A percentile compares a stretch with the other conserved stretches of the same genome.
These are phyloP conservation scores for Candida cerambycidarum DNA, from an alignment of 805 yeast species.

Conservation along the genomic window DNA sequence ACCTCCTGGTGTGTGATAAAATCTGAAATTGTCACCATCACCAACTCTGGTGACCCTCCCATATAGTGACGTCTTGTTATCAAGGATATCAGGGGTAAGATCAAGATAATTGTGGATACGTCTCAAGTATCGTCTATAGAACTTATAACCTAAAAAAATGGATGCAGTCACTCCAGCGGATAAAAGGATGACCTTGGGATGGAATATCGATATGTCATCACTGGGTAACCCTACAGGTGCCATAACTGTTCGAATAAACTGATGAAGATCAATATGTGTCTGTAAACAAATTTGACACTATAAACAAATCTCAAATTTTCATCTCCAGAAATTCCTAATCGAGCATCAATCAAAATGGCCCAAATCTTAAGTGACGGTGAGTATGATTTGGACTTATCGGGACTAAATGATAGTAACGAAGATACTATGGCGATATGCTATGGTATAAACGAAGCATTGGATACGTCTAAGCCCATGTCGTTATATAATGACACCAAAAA, in stretches of 20 bases:
- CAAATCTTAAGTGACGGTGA: slow-evolving; percentile 37
- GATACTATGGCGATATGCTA: slow-evolving; percentile 32
- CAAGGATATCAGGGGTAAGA: slow-evolving; percentile 35
- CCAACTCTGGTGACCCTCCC: slow-evolving; percentile 91
- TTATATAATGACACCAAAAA: slow-evolving; percentile 36
- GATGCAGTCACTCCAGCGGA: slow-evolving; percentile 35
- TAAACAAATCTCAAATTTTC: not conserved
- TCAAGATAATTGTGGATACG: slow-evolving; percentile 38
- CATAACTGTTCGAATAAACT: slow-evolving; percentile 1
- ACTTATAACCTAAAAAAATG: slow-evolving; percentile 26
- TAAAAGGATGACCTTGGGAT: slow-evolving; percentile 40
- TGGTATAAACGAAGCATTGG: slow-evolving; percentile 44
- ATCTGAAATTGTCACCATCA: slow-evolving; percentile 92
- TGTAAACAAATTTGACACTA: too few species aligned
- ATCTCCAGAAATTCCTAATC: slow-evolving; percentile 6
- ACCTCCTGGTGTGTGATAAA: slow-evolving; percentile 95
- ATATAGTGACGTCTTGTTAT: slow-evolving; percentile 26
- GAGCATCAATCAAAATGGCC: not conserved
- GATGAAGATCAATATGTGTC: too few species aligned
- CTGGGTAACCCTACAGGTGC: slow-evolving; percentile 8
- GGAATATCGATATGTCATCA: slow-evolving; percentile 24
- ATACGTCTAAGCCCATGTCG: slow-evolving; percentile 30
- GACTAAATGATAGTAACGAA: not conserved
- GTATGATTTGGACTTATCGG: slow-evolving; percentile 40
- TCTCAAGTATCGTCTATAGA: slow-evolving; percentile 33